Percentiles rank a stretch among this genome's conserved stretches.
Conservation (phyloP, 164 flowering plant species). For the Santalum album region DNA sequence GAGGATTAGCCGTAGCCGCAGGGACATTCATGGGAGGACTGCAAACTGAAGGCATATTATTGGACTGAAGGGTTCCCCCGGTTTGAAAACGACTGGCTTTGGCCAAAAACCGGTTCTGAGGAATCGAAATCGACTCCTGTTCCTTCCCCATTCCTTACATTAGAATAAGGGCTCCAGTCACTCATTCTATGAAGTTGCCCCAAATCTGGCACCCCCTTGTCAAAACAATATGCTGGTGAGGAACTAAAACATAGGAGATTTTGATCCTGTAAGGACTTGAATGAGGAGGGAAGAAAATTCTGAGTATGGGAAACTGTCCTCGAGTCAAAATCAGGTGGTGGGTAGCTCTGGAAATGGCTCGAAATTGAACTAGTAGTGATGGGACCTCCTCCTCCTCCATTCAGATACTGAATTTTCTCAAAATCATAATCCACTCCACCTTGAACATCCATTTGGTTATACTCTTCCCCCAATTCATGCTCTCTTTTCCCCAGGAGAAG, state of each 20-base stretch:
- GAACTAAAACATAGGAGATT: constrained; percentile 2
- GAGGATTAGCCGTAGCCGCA: constrained; percentile 8
- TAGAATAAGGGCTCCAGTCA: background rate
- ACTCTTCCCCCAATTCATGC: background rate
- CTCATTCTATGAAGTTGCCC: constrained; percentile 44
- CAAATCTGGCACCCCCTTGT: constrained; percentile 37
- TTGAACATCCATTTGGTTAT: background rate
- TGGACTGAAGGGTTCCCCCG: constrained; percentile 99
- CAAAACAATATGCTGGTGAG: constrained; percentile 31
- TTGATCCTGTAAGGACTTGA: constrained; percentile 53
- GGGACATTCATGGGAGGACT: constrained; percentile 60
- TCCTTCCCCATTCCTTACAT: constrained; percentile 50
- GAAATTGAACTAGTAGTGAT: constrained; percentile 9
- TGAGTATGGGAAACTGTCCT: constrained; percentile 30
- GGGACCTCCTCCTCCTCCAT: too few relatives aligned
- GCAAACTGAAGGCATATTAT: constrained; percentile 75
- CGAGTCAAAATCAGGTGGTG: constrained; percentile 33
- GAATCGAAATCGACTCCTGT: constrained; percentile 30
- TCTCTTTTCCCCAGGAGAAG: constrained; percentile 14
- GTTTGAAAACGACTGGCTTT: constrained; percentile 54
- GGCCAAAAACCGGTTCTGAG: constrained; percentile 32
- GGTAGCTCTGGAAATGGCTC: constrained; percentile 26
- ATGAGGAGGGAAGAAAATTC: constrained; percentile 64
- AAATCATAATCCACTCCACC: background rate
- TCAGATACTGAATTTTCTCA: background rate